Evolutionary conservation across 2,329 filamentous ascomycete species (phyloP), one percentile per base, ranked within the genome.

Genomic region (Lachnellula subtilissima): DNA sequence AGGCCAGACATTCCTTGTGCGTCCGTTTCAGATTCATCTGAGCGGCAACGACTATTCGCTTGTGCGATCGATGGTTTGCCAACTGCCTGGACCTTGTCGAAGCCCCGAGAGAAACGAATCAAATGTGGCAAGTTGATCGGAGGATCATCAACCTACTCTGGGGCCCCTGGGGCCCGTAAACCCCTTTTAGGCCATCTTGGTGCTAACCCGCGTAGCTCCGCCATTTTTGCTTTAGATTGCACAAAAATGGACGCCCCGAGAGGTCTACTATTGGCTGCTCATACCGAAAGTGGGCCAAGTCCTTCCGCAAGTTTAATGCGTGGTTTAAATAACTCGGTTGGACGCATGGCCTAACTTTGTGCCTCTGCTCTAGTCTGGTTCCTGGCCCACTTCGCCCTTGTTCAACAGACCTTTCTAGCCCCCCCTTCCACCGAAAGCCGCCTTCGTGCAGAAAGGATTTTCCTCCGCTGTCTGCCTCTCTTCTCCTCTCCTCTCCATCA

Each of bases 11-110:
- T 17, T 5, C 46, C 47, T n/a, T 43, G 36, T 22, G 37, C 23
- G 9, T 23, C 46, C 50, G 56, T 59, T 62, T 62, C 56, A 50
- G 57, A 47, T 47, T 47, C 23, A 47, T 22, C 32, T 37, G 28
- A 23, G 57, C 59, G 59, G 50, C 53, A 59, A 49, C 25, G 32
- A 22, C 23, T 9, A 22, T 37, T 48, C 7, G 36, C 25, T 39
- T 43, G 47, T 36, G 19, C 36, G n/a, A 22, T 12, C 7, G 7
- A 25, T 25, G 7, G 25, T 28, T 19, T 43, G 25, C 15, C 32
- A 17, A 48, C 8, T 39, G 35, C 12, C 5, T 47, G 5, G 40
- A 40, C 49, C 37, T 25, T 15, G 35, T 25, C 49, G 14, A 5
- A 4, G 15, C 36, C 25, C 17, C 8, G 37, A 19, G 36, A 6